These are phyloP conservation scores for Dactylellina parvicollis DNA, from an alignment of 2,329 filamentous ascomycete genomes.

Conservation along the genomic window DNA sequence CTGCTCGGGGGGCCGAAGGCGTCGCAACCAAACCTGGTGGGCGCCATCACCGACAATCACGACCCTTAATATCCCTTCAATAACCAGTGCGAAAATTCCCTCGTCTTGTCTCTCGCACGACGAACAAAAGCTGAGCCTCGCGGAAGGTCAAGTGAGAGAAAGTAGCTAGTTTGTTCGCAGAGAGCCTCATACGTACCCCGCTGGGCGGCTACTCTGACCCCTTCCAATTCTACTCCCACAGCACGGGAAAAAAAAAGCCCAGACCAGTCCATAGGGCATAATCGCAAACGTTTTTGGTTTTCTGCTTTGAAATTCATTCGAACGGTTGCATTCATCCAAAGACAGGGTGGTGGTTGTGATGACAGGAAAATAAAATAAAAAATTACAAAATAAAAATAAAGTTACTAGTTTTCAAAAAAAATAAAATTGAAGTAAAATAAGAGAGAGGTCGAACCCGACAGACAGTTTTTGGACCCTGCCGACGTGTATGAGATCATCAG, in stretches of 20 bases:
- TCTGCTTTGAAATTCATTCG: conserved; percentile 21
- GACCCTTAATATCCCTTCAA: conserved; percentile 7
- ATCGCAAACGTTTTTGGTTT: background rate
- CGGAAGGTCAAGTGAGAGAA: no score
- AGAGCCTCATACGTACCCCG: conserved; percentile 32
- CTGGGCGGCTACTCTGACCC: conserved; percentile 26
- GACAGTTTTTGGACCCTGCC: conserved; percentile 38
- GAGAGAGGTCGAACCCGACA: no score
- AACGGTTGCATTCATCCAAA: conserved; percentile 2
- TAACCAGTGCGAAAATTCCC: conserved; percentile 7
- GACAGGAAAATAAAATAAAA: no score
- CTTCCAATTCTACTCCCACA: conserved; percentile 28
- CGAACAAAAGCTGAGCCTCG: background rate
- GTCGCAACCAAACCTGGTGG: conserved; percentile 27
- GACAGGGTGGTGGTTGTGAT: no score
- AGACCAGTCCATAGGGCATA: conserved; percentile 21
- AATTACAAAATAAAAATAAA: no score
- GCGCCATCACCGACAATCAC: conserved; percentile 21
- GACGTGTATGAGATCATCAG: conserved; percentile 47
- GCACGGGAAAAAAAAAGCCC: no score
- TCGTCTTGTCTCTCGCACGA: background rate
- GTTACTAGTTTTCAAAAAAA: no score
- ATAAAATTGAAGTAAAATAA: no score
- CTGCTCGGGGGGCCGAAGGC: conserved; percentile 26
- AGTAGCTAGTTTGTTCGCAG: no score